Percentiles rank a stretch among this genome's conserved stretches.
Conservation (phyloP, 2,329 filamentous ascomycete species). For the Verruconis gallopava region DNA sequence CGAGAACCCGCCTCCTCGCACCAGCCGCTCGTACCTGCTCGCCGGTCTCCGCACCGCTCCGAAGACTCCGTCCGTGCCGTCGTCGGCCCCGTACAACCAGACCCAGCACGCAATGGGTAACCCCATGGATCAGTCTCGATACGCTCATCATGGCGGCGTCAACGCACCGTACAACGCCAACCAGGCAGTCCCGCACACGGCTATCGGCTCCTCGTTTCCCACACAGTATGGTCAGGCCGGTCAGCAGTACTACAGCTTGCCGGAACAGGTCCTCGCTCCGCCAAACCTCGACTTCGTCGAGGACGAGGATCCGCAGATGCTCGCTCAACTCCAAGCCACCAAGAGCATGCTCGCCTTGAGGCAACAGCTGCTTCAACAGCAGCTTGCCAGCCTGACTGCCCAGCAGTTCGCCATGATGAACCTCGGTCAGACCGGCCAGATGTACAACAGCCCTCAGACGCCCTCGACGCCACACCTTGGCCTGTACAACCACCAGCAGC, state of each 20-base stretch:
- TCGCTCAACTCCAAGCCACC: constrained; percentile 79
- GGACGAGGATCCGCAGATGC: constrained; percentile 68
- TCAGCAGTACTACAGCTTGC: constrained; percentile 50
- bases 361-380: constrained; percentile 79
- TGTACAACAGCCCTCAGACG: constrained; percentile 33
- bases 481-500: constrained; percentile 53
- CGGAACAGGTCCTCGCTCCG: constrained; percentile 81
- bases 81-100: constrained; percentile 49
- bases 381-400: constrained; percentile 65
- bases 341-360: constrained; percentile 89
- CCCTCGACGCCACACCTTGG: constrained; percentile 33
- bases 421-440: constrained; percentile 37
- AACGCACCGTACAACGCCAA: constrained; percentile 22
- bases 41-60: constrained; percentile 88
- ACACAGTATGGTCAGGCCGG: constrained; percentile 34
- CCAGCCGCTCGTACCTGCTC: constrained; percentile 86
- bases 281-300: constrained; percentile 63
- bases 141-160: constrained; percentile 25
- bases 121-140: constrained; percentile 35
- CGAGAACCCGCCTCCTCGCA: constrained; percentile 64
- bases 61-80: constrained; percentile 63
- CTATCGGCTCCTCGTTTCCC: constrained; percentile 41
- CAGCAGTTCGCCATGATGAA: constrained; percentile 70
- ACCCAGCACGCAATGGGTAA: constrained; percentile 30
- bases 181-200: constrained; percentile 44